Evolutionary conservation across 768 basidiomycete genomes (phyloP).

Genomic region (Termitomyces sp.): DNA sequence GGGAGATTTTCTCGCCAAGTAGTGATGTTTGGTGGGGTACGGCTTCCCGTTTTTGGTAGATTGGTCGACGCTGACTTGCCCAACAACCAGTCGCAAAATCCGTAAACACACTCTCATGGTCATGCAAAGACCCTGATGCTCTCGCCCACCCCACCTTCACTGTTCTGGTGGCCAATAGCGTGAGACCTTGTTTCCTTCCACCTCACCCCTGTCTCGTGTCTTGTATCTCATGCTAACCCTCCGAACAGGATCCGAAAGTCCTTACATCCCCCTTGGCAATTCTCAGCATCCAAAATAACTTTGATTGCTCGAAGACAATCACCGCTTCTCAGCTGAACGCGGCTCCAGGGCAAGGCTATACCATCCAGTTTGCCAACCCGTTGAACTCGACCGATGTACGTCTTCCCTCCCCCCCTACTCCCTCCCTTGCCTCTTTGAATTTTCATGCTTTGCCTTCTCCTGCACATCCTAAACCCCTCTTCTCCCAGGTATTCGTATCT

Average conservation of each 20-base stretch:
- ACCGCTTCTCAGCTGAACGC: conserved; percentile 37
- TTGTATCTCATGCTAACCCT: not conserved
- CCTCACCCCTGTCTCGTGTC: not conserved
- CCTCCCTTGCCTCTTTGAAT: not conserved
- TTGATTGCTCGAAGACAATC: conserved; percentile 52
- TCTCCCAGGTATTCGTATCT: conserved; percentile 45
- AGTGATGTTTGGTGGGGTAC: conserved; percentile 56
- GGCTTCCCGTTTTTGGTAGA: conserved; percentile 15
- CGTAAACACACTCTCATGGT: conserved; percentile 55
- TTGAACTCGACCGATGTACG: conserved; percentile 50
- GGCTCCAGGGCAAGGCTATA: conserved; percentile 40
- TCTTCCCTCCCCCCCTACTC: conserved; percentile 7
- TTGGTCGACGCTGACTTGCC: not conserved
- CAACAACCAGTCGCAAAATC: conserved; percentile 44
- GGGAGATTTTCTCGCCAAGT: conserved; percentile 41
- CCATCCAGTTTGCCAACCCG: conserved; percentile 41
- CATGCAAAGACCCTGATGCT: conserved; percentile 35
- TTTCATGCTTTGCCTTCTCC: not conserved
- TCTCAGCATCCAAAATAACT: conserved; percentile 48
- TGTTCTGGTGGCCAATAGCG: conserved; percentile 42
- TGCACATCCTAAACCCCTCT: not conserved
- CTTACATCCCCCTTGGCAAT: conserved; percentile 36
- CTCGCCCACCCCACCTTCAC: conserved; percentile 33
- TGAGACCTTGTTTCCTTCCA: not conserved
- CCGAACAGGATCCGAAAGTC: conserved; percentile 25